Evolutionary conservation across 805 yeast species (phyloP).

Genomic region (Suhomyces emberorum): DNA sequence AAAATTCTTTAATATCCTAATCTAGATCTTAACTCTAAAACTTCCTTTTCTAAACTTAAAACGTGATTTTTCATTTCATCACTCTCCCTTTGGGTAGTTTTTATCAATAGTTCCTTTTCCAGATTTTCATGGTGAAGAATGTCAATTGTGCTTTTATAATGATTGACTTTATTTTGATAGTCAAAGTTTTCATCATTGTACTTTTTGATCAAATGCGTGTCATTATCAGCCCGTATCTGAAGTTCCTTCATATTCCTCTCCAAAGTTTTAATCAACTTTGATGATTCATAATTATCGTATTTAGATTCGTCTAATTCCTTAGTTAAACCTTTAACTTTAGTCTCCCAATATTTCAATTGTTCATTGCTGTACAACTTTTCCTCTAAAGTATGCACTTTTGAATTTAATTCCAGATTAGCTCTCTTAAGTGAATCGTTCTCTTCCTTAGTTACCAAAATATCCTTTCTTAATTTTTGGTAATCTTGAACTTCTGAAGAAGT

Average conservation of each 20-base stretch:
- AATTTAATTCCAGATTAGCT: slow-evolving; percentile 49
- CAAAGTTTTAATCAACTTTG: slow-evolving; percentile 46
- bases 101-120: slow-evolving; percentile 43
- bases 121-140: slow-evolving; percentile 35
- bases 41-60: slow-evolving; percentile 52
- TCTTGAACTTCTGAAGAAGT: slow-evolving; percentile 29
- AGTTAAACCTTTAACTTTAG: slow-evolving; percentile 53
- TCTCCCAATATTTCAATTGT: slow-evolving; percentile 60
- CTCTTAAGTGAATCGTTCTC: slow-evolving; percentile 65
- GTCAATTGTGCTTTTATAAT: slow-evolving; percentile 37
- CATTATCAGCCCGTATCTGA: slow-evolving; percentile 49
- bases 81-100: slow-evolving; percentile 54
- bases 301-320: slow-evolving; percentile 46
- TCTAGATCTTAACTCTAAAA: slow-evolving; percentile 51
- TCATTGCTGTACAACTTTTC: slow-evolving; percentile 46
- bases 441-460: slow-evolving; percentile 55
- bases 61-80: slow-evolving; percentile 52
- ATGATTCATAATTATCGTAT: slow-evolving; percentile 48
- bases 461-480: slow-evolving; percentile 42
- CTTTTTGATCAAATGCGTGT: slow-evolving; percentile 45
- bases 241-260: slow-evolving; percentile 55
- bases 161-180: slow-evolving; percentile 49
- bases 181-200: slow-evolving; percentile 60
- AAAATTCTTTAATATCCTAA: no score
- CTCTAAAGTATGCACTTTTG: slow-evolving; percentile 45